Conservation (phyloP, 352 stramenopile genomes). For the Phytopythium mirpurense region DNA sequence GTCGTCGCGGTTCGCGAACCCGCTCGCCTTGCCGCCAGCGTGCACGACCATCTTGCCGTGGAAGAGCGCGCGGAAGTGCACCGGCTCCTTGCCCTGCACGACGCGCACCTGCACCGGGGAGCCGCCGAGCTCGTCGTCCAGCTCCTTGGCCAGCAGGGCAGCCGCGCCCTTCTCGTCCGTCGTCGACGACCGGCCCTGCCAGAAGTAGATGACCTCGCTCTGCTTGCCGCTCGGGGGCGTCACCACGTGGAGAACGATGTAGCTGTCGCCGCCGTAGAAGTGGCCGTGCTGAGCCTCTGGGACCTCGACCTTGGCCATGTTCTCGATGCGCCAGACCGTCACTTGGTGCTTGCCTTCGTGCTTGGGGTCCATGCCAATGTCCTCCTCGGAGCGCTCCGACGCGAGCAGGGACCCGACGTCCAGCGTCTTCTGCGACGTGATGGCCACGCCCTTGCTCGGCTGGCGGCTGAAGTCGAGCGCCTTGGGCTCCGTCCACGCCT, state of each 20-base stretch:
- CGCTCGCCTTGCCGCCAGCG: conserved; percentile 84
- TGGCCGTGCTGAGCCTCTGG: conserved; percentile 79
- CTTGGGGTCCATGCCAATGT: conserved; percentile 58
- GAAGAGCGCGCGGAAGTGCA: conserved; percentile 89
- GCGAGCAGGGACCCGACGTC: conserved; percentile 60
- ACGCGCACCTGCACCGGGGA: conserved; percentile 84
- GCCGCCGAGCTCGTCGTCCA: conserved; percentile 85
- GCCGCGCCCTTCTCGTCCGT: conserved; percentile 85
- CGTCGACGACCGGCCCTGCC: conserved; percentile 81
- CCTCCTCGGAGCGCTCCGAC: conserved; percentile 47
- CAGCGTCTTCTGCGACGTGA: conserved; percentile 39
- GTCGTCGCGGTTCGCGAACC: conserved; percentile 81
- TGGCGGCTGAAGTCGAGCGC: conserved; percentile 63
- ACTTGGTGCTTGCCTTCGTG: conserved; percentile 76
- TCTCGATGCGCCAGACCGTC: conserved; percentile 89
- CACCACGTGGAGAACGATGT: conserved; percentile 90
- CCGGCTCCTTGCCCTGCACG: conserved; percentile 82
- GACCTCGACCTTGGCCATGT: conserved; percentile 86
- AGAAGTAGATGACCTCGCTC: conserved; percentile 91
- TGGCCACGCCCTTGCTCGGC: conserved; percentile 34
- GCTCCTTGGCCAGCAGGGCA: conserved; percentile 54
- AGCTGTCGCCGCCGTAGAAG: conserved; percentile 95
- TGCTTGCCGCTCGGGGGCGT: conserved; percentile 57
- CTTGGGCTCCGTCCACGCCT: conserved; percentile 66
- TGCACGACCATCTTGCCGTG: conserved; percentile 89